Percentiles rank a stretch among this genome's conserved stretches.
Evolutionary conservation across 2,329 filamentous ascomycete genomes (phyloP).

Genomic region (Trichoderma simmonsii): DNA sequence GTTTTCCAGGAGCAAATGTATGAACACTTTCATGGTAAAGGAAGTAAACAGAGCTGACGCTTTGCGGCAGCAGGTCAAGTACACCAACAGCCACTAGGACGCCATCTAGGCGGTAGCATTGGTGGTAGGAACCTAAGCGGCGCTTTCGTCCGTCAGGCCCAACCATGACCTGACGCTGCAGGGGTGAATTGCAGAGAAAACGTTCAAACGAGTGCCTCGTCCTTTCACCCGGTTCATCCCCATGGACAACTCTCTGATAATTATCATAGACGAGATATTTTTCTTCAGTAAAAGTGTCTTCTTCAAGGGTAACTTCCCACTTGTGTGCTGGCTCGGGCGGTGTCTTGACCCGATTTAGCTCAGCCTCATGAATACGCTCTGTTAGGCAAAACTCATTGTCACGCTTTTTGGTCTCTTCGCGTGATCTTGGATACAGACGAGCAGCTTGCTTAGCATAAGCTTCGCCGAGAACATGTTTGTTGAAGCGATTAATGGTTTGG

Average conservation of each 20-base stretch:
- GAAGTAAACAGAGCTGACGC: conserved; percentile 80
- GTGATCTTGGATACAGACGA: conserved; percentile 62
- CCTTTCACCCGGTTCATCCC: conserved; percentile 60
- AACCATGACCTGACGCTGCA: conserved; percentile 47
- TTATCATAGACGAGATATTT: conserved; percentile 71
- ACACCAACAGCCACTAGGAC: conserved; percentile 73
- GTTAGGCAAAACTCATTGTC: conserved; percentile 66
- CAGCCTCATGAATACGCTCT: conserved; percentile 67
- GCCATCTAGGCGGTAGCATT: conserved; percentile 77
- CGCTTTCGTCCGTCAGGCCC: conserved; percentile 49
- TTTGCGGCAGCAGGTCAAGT: conserved; percentile 71
- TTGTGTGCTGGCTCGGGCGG: conserved; percentile 64
- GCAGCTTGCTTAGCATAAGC: conserved; percentile 63
- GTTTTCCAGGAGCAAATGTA: conserved; percentile 67
- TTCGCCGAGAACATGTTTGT: conserved; percentile 66
- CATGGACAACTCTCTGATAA: conserved; percentile 72
- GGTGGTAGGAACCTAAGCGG: conserved; percentile 70
- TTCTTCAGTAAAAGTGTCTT: conserved; percentile 68
- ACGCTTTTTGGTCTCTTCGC: conserved; percentile 60
- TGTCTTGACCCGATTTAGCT: conserved; percentile 51
- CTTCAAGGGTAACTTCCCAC: conserved; percentile 68
- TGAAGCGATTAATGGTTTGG: conserved; percentile 74
- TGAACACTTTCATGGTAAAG: conserved; percentile 75
- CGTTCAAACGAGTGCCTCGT: conserved; percentile 60
- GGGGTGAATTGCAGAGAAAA: conserved; percentile 71